A percentile compares a stretch with the other conserved stretches of the same genome.
Conservation (phyloP, 306 rosid species). For the Comarum palustre region DNA sequence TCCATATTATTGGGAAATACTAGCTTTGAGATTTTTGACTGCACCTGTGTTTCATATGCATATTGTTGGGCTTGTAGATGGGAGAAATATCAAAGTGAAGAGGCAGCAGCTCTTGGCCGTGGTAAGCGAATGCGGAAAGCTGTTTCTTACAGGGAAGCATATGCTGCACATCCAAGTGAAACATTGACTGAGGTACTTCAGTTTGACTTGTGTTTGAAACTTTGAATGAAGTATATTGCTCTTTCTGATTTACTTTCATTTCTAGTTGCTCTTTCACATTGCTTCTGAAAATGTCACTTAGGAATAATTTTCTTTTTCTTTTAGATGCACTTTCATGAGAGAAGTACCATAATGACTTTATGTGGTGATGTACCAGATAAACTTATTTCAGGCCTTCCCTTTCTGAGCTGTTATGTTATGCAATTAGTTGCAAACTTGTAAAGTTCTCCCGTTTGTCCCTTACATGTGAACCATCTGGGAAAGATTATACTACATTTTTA, state of each 20-base stretch:
- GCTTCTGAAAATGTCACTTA: background rate
- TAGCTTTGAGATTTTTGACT: conserved; percentile 6
- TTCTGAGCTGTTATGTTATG: background rate
- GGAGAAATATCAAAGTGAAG: conserved; percentile 97
- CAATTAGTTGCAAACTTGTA: background rate
- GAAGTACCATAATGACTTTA: background rate
- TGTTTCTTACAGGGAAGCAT: conserved; percentile 90
- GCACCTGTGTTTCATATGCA: background rate
- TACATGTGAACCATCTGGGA: conserved; percentile 3
- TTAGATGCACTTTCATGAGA: background rate
- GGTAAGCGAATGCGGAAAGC: conserved; percentile 97
- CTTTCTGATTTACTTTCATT: conserved; percentile 3
- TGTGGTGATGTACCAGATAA: background rate
- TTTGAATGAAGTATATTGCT: conserved; percentile 23
- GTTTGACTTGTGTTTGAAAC: conserved; percentile 24
- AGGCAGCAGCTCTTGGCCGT: conserved; percentile 96
- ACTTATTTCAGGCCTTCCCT: conserved; percentile 2
- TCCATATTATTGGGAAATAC: conserved; percentile 21
- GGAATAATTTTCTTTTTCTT: background rate
- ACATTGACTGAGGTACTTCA: conserved; percentile 68
- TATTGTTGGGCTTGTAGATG: conserved; percentile 57
- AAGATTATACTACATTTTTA: background rate
- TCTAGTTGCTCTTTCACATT: conserved; percentile 17
- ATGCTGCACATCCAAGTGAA: conserved; percentile 82
- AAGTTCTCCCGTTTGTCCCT: background rate